Conservation (phyloP, 2,329 filamentous ascomycete genomes). For the Rhinocladiella similis region DNA sequence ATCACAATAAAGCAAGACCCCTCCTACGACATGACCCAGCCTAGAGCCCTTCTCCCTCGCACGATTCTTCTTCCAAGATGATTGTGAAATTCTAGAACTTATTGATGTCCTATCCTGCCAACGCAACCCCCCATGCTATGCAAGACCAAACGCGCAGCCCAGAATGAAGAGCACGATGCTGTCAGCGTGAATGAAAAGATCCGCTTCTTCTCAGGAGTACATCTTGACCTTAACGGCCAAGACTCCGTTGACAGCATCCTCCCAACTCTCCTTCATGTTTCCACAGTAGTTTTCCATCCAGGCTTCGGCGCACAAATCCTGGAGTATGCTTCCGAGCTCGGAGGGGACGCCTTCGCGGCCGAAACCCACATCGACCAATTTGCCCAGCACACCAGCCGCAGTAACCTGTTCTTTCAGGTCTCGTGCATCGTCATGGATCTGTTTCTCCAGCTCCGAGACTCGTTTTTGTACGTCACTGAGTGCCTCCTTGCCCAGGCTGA, state of each 20-base stretch:
- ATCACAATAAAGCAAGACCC: no score
- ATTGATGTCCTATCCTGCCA: neutral
- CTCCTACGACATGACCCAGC: neutral
- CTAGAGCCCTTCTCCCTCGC: neutral
- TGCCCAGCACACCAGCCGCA: conserved; percentile 43
- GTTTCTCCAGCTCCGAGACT: conserved; percentile 30
- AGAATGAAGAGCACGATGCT: neutral
- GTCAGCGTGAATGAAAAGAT: neutral
- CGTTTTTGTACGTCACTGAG: conserved; percentile 9
- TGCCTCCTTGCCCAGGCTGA: conserved; percentile 1
- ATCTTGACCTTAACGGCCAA: conserved; percentile 29
- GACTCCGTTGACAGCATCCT: conserved; percentile 45
- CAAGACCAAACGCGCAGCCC: no score
- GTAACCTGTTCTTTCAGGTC: conserved; percentile 40
- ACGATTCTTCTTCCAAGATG: no score
- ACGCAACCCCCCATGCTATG: no score
- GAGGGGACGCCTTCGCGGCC: conserved; percentile 25
- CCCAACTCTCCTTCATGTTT: conserved; percentile 50
- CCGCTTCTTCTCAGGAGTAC: neutral
- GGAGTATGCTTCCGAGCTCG: conserved; percentile 31
- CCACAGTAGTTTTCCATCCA: conserved; percentile 45
- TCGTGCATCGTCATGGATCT: conserved; percentile 38
- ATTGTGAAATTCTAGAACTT: no score
- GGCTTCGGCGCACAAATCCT: conserved; percentile 38
- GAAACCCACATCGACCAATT: conserved; percentile 41